Percentiles rank a stretch among this genome's conserved stretches.
Evolutionary conservation across 2,329 filamentous ascomycete genomes (phyloP).

Genomic region (Aulographum hederae): DNA sequence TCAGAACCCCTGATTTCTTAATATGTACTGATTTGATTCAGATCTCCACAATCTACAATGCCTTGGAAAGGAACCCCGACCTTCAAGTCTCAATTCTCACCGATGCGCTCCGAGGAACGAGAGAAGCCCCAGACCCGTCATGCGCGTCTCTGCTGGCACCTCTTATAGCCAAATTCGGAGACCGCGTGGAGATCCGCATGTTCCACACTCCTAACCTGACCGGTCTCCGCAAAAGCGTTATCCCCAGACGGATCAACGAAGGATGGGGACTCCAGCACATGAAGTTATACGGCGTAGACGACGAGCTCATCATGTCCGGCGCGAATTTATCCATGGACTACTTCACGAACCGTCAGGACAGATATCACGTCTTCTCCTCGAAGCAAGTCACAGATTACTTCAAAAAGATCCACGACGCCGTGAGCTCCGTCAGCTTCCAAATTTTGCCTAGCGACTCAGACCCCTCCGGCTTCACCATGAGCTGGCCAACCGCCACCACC

Average conservation of each 20-base stretch:
- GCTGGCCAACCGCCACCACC: constrained; percentile 61
- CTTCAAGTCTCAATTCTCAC: constrained; percentile 79
- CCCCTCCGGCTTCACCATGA: constrained; percentile 30
- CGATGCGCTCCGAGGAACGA: constrained; percentile 76
- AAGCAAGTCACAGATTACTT: constrained; percentile 70
- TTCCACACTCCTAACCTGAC: constrained; percentile 95
- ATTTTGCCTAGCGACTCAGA: constrained; percentile 43
- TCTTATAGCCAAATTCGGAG: constrained; percentile 67
- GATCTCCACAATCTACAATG: constrained; percentile 60
- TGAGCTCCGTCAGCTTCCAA: constrained; percentile 66
- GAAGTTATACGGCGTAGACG: constrained; percentile 93
- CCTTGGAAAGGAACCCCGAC: constrained; percentile 54
- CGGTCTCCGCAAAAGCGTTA: constrained; percentile 62
- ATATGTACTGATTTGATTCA: constrained; percentile 13
- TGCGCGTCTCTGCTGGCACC: constrained; percentile 77
- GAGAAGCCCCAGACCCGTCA: constrained; percentile 71
- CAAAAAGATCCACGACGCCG: constrained; percentile 52
- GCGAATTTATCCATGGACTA: constrained; percentile 89
- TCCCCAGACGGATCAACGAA: constrained; percentile 87
- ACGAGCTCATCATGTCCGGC: constrained; percentile 86
- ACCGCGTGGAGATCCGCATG: constrained; percentile 83
- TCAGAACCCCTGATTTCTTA: constrained; percentile 1
- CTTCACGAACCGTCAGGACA: constrained; percentile 87
- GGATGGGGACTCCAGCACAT: constrained; percentile 98
- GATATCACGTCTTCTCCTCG: constrained; percentile 82